These are phyloP conservation scores for Candida hispaniensis DNA, from an alignment of 805 yeast genomes.

Conservation along the genomic window DNA sequence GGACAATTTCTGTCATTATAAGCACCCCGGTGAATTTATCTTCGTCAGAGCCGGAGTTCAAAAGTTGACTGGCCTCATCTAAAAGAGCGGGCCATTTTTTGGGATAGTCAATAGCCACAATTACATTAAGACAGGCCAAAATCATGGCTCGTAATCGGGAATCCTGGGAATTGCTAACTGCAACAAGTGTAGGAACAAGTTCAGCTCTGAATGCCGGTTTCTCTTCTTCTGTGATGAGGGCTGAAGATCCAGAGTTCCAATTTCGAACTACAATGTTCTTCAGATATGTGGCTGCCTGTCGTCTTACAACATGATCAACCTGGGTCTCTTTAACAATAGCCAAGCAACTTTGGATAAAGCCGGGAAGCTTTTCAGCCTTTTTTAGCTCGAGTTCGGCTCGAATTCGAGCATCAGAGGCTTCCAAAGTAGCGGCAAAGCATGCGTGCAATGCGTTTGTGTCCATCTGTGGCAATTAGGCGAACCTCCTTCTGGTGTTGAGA, in stretches of 20 bases:
- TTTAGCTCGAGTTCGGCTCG: constrained; percentile 57
- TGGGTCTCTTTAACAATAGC: constrained; percentile 53
- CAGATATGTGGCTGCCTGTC: constrained; percentile 72
- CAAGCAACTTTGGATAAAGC: constrained; percentile 73
- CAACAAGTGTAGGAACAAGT: constrained; percentile 44
- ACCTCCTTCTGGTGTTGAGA: too few relatives aligned
- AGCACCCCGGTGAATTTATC: constrained; percentile 57
- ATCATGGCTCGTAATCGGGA: constrained; percentile 35
- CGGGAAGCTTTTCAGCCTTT: constrained; percentile 45
- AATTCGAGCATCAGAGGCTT: constrained; percentile 8
- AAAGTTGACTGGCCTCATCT: constrained; percentile 36
- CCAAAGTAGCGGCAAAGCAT: constrained; percentile 14
- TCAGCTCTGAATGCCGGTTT: constrained; percentile 62
- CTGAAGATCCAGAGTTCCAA: constrained; percentile 38
- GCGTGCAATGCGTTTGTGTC: constrained; percentile 15
- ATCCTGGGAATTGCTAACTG: constrained; percentile 20
- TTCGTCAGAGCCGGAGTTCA: constrained; percentile 35
- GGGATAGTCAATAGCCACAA: constrained; percentile 43
- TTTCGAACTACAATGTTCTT: constrained; percentile 59
- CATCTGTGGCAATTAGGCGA: too few relatives aligned
- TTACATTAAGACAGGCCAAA: constrained; percentile 38
- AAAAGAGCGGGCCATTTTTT: constrained; percentile 45
- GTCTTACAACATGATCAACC: constrained; percentile 42
- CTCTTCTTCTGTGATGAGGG: constrained; percentile 53
- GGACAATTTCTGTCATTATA: constrained; percentile 41